A percentile compares a stretch with the other conserved stretches of the same genome.
These are phyloP conservation scores for Chalciporus chontae DNA, from an alignment of 768 basidiomycete species.

Conservation along the genomic window DNA sequence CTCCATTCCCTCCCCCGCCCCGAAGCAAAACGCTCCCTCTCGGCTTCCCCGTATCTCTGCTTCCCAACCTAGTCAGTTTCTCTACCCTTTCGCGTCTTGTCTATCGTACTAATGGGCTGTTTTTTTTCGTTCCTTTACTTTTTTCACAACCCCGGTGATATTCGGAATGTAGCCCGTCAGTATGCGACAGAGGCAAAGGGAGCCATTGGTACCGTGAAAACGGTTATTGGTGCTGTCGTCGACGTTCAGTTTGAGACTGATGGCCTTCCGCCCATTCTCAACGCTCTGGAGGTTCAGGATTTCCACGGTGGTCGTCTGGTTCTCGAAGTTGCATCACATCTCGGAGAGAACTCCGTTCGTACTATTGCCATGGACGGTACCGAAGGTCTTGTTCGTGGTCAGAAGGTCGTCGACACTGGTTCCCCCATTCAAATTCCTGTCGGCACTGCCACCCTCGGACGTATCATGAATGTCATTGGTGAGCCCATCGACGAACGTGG, in stretches of 20 bases:
- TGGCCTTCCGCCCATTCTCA: slow-evolving; percentile 89
- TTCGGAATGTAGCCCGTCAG: slow-evolving; percentile 53
- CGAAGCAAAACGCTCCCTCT: slow-evolving; percentile 44
- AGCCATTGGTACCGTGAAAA: slow-evolving; percentile 81
- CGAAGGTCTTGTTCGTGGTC: slow-evolving; percentile 98
- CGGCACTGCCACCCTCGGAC: slow-evolving; percentile 89
- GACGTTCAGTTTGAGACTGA: slow-evolving; percentile 98
- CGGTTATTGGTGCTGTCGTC: slow-evolving; percentile 99
- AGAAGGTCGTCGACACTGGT: slow-evolving; percentile 96
- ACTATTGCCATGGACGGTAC: slow-evolving; percentile 99
- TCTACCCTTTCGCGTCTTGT: neutral
- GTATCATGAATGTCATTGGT: slow-evolving; percentile 99
- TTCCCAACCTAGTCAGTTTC: slow-evolving; percentile 50
- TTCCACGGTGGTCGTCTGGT: slow-evolving; percentile 96
- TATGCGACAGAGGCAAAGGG: slow-evolving; percentile 89
- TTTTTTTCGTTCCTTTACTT: neutral
- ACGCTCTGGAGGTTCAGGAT: slow-evolving; percentile 96
- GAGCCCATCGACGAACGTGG: slow-evolving; percentile 99
- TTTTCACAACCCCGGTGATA: neutral
- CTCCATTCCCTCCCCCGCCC: slow-evolving; percentile 41
- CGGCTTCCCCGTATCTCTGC: slow-evolving; percentile 49
- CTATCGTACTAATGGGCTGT: slow-evolving; percentile 1
- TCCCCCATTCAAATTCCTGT: slow-evolving; percentile 96
- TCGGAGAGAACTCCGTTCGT: slow-evolving; percentile 98
- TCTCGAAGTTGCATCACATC: slow-evolving; percentile 96